A percentile compares a stretch with the other conserved stretches of the same genome.
Evolutionary conservation across 805 yeast species (phyloP).

Genomic region (Candida alai): DNA sequence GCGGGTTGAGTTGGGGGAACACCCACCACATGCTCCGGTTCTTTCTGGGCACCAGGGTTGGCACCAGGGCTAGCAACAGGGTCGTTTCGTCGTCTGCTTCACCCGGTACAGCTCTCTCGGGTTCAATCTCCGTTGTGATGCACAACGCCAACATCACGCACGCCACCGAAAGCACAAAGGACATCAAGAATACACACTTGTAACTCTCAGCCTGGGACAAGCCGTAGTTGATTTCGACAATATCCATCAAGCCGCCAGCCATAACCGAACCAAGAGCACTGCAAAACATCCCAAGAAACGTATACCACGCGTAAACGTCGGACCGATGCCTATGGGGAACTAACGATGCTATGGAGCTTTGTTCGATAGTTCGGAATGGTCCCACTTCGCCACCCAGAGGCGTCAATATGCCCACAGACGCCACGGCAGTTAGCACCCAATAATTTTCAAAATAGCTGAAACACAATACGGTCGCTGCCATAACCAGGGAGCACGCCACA

Average conservation of each 20-base stretch:
- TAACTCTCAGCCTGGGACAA: conserved; percentile 23
- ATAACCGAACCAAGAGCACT: conserved; percentile 44
- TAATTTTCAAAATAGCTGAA: conserved; percentile 33
- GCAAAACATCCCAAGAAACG: conserved; percentile 45
- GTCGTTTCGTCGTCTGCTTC: conserved; percentile 13
- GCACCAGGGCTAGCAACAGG: conserved; percentile 14
- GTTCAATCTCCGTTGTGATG: conserved; percentile 17
- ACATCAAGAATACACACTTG: conserved; percentile 24
- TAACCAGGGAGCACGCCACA: conserved; percentile 35
- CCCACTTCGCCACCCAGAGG: conserved; percentile 61
- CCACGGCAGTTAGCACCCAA: conserved; percentile 31
- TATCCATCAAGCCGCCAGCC: conserved; percentile 31
- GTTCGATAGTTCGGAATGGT: conserved; percentile 56
- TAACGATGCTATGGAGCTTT: conserved; percentile 47
- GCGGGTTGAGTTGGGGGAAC: conserved; percentile 18
- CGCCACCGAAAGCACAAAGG: conserved; percentile 19
- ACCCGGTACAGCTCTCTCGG: conserved; percentile 2
- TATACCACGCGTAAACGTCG: conserved; percentile 58
- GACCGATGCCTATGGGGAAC: conserved; percentile 39
- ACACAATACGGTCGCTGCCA: conserved; percentile 41
- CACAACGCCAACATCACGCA: conserved; percentile 15
- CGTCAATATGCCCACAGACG: conserved; percentile 50
- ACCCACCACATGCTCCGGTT: conserved; percentile 9
- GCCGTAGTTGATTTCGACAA: conserved; percentile 11
- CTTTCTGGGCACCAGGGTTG: conserved; percentile 3